Evolutionary conservation across 139 green algal genomes (phyloP).

Genomic region (Trebouxia sp.): DNA sequence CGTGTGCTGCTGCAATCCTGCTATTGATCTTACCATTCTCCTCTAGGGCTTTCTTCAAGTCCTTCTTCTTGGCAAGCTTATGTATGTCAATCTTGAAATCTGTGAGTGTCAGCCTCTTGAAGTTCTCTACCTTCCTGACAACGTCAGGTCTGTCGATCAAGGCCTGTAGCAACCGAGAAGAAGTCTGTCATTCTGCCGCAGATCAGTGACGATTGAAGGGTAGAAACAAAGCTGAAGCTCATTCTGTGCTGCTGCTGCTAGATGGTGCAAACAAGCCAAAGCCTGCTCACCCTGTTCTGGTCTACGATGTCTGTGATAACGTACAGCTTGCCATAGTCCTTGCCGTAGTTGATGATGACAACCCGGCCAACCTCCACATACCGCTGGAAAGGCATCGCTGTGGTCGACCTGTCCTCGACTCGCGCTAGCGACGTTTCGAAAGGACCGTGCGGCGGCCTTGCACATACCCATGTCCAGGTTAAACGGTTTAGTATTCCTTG

Average conservation of each 20-base stretch:
- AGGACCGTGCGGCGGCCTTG: not conserved
- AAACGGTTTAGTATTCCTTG: not conserved
- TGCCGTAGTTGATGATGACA: constrained; percentile 82
- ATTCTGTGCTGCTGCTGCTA: not conserved
- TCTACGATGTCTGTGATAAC: constrained; percentile 80
- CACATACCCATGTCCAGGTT: not conserved
- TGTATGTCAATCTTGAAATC: constrained; percentile 93
- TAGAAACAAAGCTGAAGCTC: not conserved
- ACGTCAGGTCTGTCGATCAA: constrained; percentile 89
- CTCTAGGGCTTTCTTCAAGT: constrained; percentile 55
- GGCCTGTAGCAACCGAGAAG: constrained; percentile 62
- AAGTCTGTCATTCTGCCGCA: not conserved
- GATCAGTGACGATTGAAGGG: not conserved
- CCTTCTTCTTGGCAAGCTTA: constrained; percentile 86
- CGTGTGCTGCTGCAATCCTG: not conserved
- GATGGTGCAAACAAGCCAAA: not conserved
- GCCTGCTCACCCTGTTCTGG: constrained; percentile 85
- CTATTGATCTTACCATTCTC: constrained; percentile 1
- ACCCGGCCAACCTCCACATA: constrained; percentile 97
- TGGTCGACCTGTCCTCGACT: not conserved
- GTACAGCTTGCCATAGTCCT: constrained; percentile 65
- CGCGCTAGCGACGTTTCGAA: not conserved
- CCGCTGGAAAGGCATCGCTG: constrained; percentile 85
- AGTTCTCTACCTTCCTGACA: constrained; percentile 73
- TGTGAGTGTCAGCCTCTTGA: constrained; percentile 95